Evolutionary conservation across 768 basidiomycete species (phyloP).

Genomic region (Auricularia sp.): DNA sequence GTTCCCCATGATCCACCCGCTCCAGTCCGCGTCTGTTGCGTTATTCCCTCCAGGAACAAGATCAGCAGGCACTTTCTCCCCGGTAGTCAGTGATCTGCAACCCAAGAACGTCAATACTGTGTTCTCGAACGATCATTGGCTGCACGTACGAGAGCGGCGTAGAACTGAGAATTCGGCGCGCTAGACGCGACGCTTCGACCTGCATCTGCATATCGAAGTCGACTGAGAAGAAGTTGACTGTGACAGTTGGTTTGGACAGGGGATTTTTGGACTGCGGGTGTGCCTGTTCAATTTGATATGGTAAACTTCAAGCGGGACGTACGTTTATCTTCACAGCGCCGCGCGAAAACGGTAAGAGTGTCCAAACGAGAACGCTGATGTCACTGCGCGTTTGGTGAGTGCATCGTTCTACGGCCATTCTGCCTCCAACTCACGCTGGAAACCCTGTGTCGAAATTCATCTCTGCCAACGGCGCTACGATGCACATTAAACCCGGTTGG

Average conservation of each 20-base stretch:
- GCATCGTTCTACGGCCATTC: neutral
- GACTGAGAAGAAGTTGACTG: slow-evolving; percentile 41
- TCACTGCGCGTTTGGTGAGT: slow-evolving; percentile 16
- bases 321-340: slow-evolving; percentile 41
- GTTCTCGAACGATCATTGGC: neutral
- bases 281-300: neutral
- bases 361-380: slow-evolving; percentile 42
- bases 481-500: neutral
- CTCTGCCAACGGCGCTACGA: slow-evolving; percentile 35
- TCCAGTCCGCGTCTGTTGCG: slow-evolving; percentile 38
- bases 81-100: slow-evolving; percentile 26
- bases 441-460: slow-evolving; percentile 39
- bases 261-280: slow-evolving; percentile 32
- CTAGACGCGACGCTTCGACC: slow-evolving; percentile 35
- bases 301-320: neutral
- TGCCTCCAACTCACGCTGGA: slow-evolving; percentile 28
- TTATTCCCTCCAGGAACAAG: slow-evolving; percentile 31
- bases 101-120: neutral
- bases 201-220: slow-evolving; percentile 41
- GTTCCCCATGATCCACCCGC: slow-evolving; percentile 30
- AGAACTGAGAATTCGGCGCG: slow-evolving; percentile 31
- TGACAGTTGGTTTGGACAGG: slow-evolving; percentile 35
- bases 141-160: slow-evolving; percentile 31
- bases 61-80: slow-evolving; percentile 34
- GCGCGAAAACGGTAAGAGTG: slow-evolving; percentile 44